Evolutionary conservation across 2,329 filamentous ascomycete genomes (phyloP), one percentile per base, ranked within the genome.

Genomic region (Geoglossum cookeanum): DNA sequence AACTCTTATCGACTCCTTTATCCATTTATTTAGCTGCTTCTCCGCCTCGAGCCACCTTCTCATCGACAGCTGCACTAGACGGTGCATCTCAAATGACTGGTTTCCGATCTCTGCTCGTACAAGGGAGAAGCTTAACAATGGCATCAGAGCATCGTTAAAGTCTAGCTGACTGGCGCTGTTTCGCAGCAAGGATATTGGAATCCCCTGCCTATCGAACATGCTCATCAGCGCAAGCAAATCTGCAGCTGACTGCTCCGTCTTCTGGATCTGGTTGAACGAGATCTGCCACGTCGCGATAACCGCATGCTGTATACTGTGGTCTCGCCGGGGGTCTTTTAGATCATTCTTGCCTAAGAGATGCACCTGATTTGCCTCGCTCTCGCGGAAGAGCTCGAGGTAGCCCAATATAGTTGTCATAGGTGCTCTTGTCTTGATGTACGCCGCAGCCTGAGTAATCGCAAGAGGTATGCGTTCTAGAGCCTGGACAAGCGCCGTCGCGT

Each of bases 41-140:
- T 62, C 33, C 30, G 17, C 6, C 59, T 59, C 58, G 22, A 66
- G 57, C 64, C 62, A 65, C 39, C 59, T 61, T 30, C 59, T 55
- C 39, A 60, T 65, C 42, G 44, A 47, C 17, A 47, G 15, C 22
- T 47, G 44, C 44, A 47, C 44, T 27, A 47, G 44, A 17, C 44
- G 44, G 22, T 47, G 44, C 44, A 47, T 47, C 44, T 47, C 44
- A n/a, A 47, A 47, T 2, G 2, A 17, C 44, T 47, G 44, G 7
- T 47, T 47, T n/a, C 22, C 44, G 15, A 47, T n/a, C 15, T 47
- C 22, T 17, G 44, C 7, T n/a, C 15, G 15, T 7, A 47, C 22
- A n/a, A 47, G 44, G 22, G 44, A 47, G 44, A 47, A 47, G 15
- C 15, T 27, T 47, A n/a, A 7, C 44, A 47, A 27, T n/a, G 44